These are phyloP conservation scores for Citrus hindsii DNA, from an alignment of 345 rosid genomes.

Conservation along the genomic window DNA sequence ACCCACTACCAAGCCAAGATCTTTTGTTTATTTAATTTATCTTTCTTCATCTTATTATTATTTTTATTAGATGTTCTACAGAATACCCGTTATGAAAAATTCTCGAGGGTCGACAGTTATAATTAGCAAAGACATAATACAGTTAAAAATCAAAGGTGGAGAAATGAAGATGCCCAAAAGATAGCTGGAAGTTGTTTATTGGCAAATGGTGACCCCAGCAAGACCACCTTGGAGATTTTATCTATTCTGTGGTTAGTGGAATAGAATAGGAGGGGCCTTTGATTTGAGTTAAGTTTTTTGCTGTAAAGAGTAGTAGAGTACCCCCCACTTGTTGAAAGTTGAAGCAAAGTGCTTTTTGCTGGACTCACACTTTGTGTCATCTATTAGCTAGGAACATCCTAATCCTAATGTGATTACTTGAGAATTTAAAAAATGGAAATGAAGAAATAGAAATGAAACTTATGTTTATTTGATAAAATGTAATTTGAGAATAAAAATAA, in stretches of 20 bases:
- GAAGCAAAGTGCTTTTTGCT: not conserved
- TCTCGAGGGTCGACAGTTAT: not conserved
- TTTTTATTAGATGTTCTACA: not conserved
- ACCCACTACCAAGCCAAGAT: too few species aligned
- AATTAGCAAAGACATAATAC: not conserved
- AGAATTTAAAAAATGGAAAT: accelerated
- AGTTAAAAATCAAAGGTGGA: not conserved
- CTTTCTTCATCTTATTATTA: too few species aligned
- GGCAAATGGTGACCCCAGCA: not conserved
- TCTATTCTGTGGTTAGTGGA: not conserved
- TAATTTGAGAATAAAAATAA: too few species aligned
- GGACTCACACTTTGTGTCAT: not conserved
- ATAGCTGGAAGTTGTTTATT: not conserved
- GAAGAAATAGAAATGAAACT: accelerated
- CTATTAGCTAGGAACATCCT: too few species aligned
- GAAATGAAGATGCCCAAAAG: not conserved
- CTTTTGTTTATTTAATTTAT: too few species aligned
- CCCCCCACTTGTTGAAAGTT: too few species aligned
- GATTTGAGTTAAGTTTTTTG: too few species aligned
- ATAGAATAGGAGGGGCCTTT: not conserved
- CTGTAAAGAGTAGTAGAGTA: too few species aligned
- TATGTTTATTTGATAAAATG: accelerated
- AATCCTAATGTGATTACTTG: too few species aligned
- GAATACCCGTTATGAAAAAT: not conserved
- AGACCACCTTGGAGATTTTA: too few species aligned